Evolutionary conservation across 331 rosid species (phyloP), one percentile per base, ranked within the genome.

Genomic region (Dryas integrifolia): DNA sequence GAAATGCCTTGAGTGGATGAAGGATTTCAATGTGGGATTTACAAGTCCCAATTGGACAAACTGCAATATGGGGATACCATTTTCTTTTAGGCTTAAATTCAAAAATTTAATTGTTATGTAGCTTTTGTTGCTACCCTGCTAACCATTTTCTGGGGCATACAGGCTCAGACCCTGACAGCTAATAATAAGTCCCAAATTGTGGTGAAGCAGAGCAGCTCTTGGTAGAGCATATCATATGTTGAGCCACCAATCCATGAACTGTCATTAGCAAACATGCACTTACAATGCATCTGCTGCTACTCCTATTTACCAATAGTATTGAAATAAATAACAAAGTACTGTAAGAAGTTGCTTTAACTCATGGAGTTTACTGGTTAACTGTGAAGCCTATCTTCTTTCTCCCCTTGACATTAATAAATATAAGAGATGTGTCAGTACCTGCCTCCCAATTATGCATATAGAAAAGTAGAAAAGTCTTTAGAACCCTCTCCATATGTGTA

Each of bases 171-270:
- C 60, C 21, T 15, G 26, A 35, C 47, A 1, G 65, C 65, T 59
- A 59, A 21, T 21, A 21, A 21, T 16, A 7, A 59, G 44, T 18
- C 47, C 0, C 6, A 46, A 6, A 41, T 51, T 16, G n/a, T 55
- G 26, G 18, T 46, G 64, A 24, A 71, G 4, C 55, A 44, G 76
- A 72, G 47, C 58, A 47, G 45, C 21, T 72, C 51, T 39, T 40
- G 21, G 35, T 30, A 30, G 35, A 30, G 35, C 35, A 30, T 30
- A 30, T 30, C 35, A 30, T 30, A 30, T 30, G 35, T 30, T 30
- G 35, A 30, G 35, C 35, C 64, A 21, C 24, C 1, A 21, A 21
- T 21, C 24, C 24, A 21, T 21, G 24, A 21, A 21, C 24, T 21
- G 24, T 21, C 24, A 21, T 21, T 21, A 21, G 24, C 24, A 21